Conservation (phyloP, 441 rosid species). For the Populus hybrid region DNA sequence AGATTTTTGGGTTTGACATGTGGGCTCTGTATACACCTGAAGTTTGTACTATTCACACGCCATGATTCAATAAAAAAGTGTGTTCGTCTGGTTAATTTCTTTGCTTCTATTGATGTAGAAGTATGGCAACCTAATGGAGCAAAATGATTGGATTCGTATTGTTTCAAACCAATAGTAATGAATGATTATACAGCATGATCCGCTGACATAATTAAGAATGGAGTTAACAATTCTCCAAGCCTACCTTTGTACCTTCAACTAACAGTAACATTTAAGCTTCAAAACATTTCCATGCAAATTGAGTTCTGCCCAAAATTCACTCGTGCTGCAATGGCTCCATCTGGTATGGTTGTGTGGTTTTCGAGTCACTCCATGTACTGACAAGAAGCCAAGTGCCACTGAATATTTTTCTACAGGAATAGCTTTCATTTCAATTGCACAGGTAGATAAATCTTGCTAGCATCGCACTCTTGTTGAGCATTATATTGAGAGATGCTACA, state of each 20-base stretch:
- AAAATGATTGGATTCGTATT: background rate
- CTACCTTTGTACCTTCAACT: no score
- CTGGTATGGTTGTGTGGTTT: background rate
- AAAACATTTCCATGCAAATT: background rate
- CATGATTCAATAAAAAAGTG: constrained; percentile 7
- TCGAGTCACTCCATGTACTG: background rate
- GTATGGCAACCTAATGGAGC: background rate
- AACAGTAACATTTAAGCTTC: no score
- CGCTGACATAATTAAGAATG: no score
- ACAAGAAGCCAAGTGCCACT: background rate
- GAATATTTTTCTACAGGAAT: background rate
- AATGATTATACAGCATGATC: background rate
- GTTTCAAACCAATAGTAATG: background rate
- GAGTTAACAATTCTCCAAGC: no score
- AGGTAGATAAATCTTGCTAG: background rate
- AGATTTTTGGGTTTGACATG: constrained; percentile 9
- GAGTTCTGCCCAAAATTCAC: background rate
- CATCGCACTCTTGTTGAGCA: background rate
- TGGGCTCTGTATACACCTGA: constrained; percentile 12
- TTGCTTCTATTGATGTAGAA: background rate
- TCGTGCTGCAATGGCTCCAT: background rate
- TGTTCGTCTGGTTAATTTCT: background rate
- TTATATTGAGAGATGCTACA: background rate
- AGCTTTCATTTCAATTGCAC: background rate
- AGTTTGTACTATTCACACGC: constrained; percentile 15